These are phyloP conservation scores for Chlorencoelia australis DNA, from an alignment of 2,329 filamentous ascomycete species.

Conservation along the genomic window DNA sequence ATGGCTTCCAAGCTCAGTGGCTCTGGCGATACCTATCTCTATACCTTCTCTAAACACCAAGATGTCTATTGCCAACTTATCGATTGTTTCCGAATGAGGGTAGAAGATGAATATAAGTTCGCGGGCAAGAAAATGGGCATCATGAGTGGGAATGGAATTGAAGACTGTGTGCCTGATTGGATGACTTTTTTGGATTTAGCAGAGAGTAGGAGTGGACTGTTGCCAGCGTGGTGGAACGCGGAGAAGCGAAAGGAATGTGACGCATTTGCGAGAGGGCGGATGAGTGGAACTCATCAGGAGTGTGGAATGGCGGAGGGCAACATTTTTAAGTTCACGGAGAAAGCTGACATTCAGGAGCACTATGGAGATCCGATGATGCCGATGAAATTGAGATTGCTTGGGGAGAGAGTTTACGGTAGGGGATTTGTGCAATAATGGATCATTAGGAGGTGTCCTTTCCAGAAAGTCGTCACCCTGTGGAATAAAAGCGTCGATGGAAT, in stretches of 20 bases:
- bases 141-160: constrained; percentile 7
- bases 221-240: constrained; percentile 10
- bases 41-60: constrained; percentile 7
- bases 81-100: constrained; percentile 11
- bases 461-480: too few species aligned
- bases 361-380: constrained; percentile 11
- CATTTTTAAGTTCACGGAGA: too few species aligned
- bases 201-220: constrained; percentile 6
- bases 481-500: too few species aligned
- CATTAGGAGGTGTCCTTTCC: too few species aligned
- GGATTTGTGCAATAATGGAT: too few species aligned
- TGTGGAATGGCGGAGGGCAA: constrained; percentile 6
- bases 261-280: constrained; percentile 2
- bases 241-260: constrained; percentile 10
- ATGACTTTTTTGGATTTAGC: constrained; percentile 12
- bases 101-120: constrained; percentile 13
- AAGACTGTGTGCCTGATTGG: constrained; percentile 7
- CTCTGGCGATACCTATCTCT: constrained; percentile 5
- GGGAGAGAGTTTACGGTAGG: constrained; percentile 13
- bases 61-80: constrained; percentile 10
- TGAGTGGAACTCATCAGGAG: constrained; percentile 5
- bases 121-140: constrained; percentile 5
- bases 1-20: constrained; percentile 1
- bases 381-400: constrained; percentile 12
- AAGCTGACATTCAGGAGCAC: constrained; percentile 12